Evolutionary conservation across 2,329 filamentous ascomycete species (phyloP).

Genomic region (Colletotrichum sojae): DNA sequence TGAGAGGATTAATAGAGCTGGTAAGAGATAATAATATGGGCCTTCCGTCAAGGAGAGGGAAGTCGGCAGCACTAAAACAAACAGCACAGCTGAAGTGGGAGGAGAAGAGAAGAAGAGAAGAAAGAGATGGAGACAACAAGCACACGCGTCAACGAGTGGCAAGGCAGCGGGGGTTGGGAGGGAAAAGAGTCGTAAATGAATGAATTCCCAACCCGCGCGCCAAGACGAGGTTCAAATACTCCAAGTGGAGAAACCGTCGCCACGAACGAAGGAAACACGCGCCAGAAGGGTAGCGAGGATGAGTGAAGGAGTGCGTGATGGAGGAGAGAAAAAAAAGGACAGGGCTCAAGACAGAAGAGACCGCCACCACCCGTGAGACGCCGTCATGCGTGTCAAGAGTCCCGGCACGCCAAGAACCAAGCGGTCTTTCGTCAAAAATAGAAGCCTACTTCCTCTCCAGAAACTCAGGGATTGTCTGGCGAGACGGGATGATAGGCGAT

Average conservation of each 20-base stretch:
- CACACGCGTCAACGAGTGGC: constrained; percentile 33
- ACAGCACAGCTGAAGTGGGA: constrained; percentile 38
- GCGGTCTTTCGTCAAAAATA: constrained; percentile 37
- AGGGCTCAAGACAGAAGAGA: background rate
- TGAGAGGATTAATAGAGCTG: constrained; percentile 23
- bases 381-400: constrained; percentile 35
- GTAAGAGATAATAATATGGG: constrained; percentile 4
- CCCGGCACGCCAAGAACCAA: constrained; percentile 20
- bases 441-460: constrained; percentile 13
- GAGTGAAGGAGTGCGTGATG: constrained; percentile 5
- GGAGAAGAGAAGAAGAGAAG: background rate
- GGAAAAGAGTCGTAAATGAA: constrained; percentile 30
- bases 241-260: background rate
- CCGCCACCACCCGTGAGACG: constrained; percentile 15
- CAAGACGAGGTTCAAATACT: constrained; percentile 28
- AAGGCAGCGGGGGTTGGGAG: constrained; percentile 17
- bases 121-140: constrained; percentile 14
- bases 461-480: background rate
- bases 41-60: constrained; percentile 19
- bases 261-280: no score
- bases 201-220: constrained; percentile 27
- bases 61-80: constrained; percentile 5
- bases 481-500: constrained; percentile 29
- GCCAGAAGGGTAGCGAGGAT: constrained; percentile 6
- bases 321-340: constrained; percentile 5